Evolutionary conservation across 2,329 filamentous ascomycete genomes (phyloP), one percentile per base, ranked within the genome.

Genomic region (Paecilomyces niveus): DNA sequence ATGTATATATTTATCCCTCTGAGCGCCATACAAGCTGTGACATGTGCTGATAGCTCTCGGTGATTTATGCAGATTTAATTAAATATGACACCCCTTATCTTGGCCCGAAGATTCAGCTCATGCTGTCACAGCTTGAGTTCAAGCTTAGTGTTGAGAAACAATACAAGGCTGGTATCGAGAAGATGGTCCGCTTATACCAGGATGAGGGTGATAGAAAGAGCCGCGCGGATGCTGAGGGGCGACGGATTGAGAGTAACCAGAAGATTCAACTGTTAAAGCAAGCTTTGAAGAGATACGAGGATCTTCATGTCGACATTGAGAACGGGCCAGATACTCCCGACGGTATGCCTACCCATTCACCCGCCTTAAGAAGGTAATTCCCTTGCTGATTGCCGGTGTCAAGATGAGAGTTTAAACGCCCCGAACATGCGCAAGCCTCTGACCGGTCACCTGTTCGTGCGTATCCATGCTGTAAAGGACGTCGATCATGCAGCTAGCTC

Each of bases 91-190:
- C 92, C 32, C 89, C 90, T 18, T 90, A 97, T 73, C 87, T 99
- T 62, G 94, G 94, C 33, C 93, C 94, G 61, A 92, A 95, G 66
- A 99, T 99, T 70, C 94, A 99, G 79, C 89, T 97, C 70, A 99
- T 99, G 94, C 81, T 99, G 70, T 96, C 94, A 54, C 94, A 99
- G 75, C 88, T 99, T 63, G 92, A 97, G 76, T 99, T 99, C 81
- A 99, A 99, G 79, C 84, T 99, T 61, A 96, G 94, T 65, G 94
- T 99, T 29, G 94, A 99, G 74, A 96, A 97, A 73, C 94, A 99
- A 77, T 99, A 99, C 76, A 92, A 97, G 65, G 95, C 96, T 70
- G 94, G 94, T 62, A 94, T 99, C 67, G 94, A 99, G 76, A 99
- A 99, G 80, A 97, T 99, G 94, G 90, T 97, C 53, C 91, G 94